Evolutionary conservation across 1,284 basidiomycete species (phyloP), one percentile per base, ranked within the genome.

Genomic region (Sporisorium sorghi): DNA sequence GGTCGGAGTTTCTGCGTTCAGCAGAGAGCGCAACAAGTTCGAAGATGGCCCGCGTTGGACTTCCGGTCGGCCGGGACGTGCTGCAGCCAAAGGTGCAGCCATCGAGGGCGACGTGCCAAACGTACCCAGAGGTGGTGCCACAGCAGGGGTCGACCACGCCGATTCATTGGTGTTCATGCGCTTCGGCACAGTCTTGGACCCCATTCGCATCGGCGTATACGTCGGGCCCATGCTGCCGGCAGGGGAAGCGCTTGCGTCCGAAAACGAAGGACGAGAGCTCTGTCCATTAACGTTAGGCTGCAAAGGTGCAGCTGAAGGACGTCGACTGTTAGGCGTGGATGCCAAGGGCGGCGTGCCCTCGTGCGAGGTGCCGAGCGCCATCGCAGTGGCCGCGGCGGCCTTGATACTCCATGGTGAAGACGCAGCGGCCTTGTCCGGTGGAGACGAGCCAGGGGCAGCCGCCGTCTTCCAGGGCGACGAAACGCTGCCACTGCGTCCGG

Each of bases 151-250:
- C 5, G 71, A 43, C 72, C 72, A 74, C 3, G 66, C 72, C 1
- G 66, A n/a, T 5, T 74, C 72, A 47, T 42, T 62, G 58, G 58
- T 63, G 47, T n/a, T 63, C 48, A 65, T 69, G 9, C 72, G 53
- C 53, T 66, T 73, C 8, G 71, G 58, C n/a, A 44, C 19, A 7
- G 60, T 35, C 46, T 56, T 65, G 23, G 71, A 53, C 0, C 52
- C 62, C 65, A 77, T 61, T 4, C 73, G 58, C 37, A 51, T 60
- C 9, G 76, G 76, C 19, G 74, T 71, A 39, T 67, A 78, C 8
- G 74, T 78, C 32, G 76, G 76, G 10, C 76, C 76, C 55, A 78
- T 53, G 24, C 44, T 58, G 11, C 28, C 58, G 19, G 65, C 50
- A 21, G 65, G 59, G 5, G 58, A 47, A 28, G 60, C 23, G 33